Base-by-base conservation (phyloP, 805 yeast species). In the Pichia ethanolica region DNA sequence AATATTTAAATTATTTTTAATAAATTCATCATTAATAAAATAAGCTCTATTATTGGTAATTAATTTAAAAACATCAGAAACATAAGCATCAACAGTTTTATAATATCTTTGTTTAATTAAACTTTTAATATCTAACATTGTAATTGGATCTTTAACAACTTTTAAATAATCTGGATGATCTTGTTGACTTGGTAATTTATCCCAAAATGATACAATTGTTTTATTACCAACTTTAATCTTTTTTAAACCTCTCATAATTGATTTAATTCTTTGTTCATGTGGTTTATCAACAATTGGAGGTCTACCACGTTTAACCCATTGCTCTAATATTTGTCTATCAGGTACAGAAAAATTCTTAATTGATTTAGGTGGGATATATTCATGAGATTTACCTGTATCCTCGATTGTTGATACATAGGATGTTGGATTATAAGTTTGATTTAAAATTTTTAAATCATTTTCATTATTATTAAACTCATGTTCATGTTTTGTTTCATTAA, bases 261-360 rank as follows among this genome's bases (percentile, higher is more conserved):
- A 82, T 65, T 91, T 90, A 67, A 91, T 89, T 54, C 97, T 75
- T 61, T 89, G 89, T 67, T 93, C 97, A 65, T 85, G 90, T 6
- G 96, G 95, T 62, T 82, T 84, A 64, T 87, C 96, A 45, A 89
- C 88, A 49, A 88, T 84, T 2, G 96, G 96, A 5, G 97, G 96
- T 58, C 96, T 76, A 20, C 96, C 96, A 60, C 95, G 76, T 65
- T 87, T 83, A 34, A 79, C 77, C 57, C 88, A 83, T 52, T 61
- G 65, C 42, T 64, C 68, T 27, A 63, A 53, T 43, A 60, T 44
- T 46, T 59, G 62, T 30, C 56, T 55, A 47, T 57, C 61, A 9
- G 61, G 54, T 7, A 54, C 49, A 9, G 39, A 44, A 30, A 7
- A 30, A 36, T 54, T 59, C 5, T 55, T 45, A 28, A 55, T 49